These are phyloP conservation scores for Acanthamoeba comandoni DNA, from an alignment of 208 protist genomes.

Conservation along the genomic window DNA sequence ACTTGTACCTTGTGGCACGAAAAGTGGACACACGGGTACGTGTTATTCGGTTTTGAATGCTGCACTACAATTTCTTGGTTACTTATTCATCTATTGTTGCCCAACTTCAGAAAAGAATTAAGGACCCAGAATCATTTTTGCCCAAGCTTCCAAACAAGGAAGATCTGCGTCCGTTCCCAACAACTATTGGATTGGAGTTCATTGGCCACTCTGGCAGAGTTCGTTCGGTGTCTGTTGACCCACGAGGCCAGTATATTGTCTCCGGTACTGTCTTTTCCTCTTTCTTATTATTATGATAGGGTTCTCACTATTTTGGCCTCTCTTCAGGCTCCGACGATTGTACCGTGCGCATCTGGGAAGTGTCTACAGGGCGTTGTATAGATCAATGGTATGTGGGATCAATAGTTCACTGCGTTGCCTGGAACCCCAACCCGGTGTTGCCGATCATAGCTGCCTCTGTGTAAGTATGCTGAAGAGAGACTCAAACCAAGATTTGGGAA, in stretches of 20 bases:
- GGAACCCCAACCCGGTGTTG: conserved; percentile 93
- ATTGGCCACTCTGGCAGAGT: conserved; percentile 95
- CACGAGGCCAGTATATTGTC: conserved; percentile 97
- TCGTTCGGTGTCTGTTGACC: conserved; percentile 93
- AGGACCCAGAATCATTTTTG: conserved; percentile 94
- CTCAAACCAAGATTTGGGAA: too few species aligned
- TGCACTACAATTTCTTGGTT: neutral
- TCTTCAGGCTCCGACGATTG: conserved; percentile 93
- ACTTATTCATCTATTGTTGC: conserved; percentile 12
- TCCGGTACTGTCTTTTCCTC: conserved; percentile 87
- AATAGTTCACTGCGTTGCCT: conserved; percentile 92
- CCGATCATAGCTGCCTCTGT: conserved; percentile 85
- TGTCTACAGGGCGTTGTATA: conserved; percentile 95
- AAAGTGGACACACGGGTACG: conserved; percentile 88
- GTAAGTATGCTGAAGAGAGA: too few species aligned
- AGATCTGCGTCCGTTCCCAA: conserved; percentile 98
- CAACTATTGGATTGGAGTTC: conserved; percentile 94
- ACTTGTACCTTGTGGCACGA: conserved; percentile 97
- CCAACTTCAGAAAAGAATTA: conserved; percentile 12
- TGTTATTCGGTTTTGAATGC: neutral
- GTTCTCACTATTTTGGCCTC: conserved; percentile 6
- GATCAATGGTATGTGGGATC: conserved; percentile 78
- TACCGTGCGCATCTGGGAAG: conserved; percentile 97
- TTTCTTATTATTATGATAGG: conserved; percentile 67
- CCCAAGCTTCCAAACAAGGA: conserved; percentile 97